Percentiles rank a stretch among this genome's conserved stretches.
These are phyloP conservation scores for Choricystis sp. DNA, from an alignment of 139 green algal species.

Conservation along the genomic window DNA sequence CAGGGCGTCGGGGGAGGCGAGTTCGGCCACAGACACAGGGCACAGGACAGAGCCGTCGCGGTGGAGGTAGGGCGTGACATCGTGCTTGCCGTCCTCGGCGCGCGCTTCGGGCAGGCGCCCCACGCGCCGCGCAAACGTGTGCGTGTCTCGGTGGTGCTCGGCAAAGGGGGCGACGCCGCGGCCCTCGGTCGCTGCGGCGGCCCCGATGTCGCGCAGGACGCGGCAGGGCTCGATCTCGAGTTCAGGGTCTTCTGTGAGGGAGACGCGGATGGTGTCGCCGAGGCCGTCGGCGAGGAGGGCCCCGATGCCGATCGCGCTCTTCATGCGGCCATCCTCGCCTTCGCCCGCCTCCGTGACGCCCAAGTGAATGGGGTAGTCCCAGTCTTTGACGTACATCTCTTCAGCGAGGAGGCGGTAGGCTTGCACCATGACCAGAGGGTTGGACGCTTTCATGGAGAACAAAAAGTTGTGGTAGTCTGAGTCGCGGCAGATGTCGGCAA, in stretches of 20 bases:
- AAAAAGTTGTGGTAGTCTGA: slow-evolving; percentile 99
- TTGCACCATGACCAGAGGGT: slow-evolving; percentile 91
- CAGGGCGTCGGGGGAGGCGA: slow-evolving; percentile 20
- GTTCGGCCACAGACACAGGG: slow-evolving; percentile 22
- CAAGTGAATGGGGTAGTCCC: slow-evolving; percentile 97
- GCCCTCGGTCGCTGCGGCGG: slow-evolving; percentile 25
- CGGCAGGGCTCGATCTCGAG: slow-evolving; percentile 91
- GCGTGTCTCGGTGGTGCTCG: slow-evolving; percentile 72
- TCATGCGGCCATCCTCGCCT: slow-evolving; percentile 97
- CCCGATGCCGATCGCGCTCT: slow-evolving; percentile 94
- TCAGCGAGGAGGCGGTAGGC: slow-evolving; percentile 89
- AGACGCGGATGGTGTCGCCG: slow-evolving; percentile 96
- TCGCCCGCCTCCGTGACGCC: slow-evolving; percentile 88
- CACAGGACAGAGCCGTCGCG: slow-evolving; percentile 62
- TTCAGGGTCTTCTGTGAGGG: slow-evolving; percentile 88
- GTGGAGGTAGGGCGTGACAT: slow-evolving; percentile 82
- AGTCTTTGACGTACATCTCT: slow-evolving; percentile 79
- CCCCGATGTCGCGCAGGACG: slow-evolving; percentile 61
- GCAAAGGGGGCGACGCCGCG: slow-evolving; percentile 60
- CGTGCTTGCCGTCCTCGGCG: slow-evolving; percentile 51
- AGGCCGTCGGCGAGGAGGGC: slow-evolving; percentile 93
- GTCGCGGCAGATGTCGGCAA: slow-evolving; percentile 90
- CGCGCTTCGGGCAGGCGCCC: slow-evolving; percentile 62
- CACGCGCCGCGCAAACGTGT: slow-evolving; percentile 62
- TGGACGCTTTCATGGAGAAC: slow-evolving; percentile 98